Conservation (phyloP, 2,329 filamentous ascomycete genomes). For the Fusarium equiseti region DNA sequence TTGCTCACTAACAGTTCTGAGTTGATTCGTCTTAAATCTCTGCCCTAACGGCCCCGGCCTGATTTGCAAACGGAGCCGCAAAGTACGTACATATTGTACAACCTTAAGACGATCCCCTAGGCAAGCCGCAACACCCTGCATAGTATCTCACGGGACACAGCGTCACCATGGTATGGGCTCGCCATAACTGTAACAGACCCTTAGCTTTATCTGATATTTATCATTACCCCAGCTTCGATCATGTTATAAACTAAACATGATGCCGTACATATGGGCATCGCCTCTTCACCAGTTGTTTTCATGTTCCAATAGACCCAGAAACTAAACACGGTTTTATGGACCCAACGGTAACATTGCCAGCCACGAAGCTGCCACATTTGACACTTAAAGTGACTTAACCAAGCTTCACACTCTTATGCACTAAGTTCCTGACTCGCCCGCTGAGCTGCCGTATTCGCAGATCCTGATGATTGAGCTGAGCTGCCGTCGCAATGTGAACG, state of each 20-base stretch:
- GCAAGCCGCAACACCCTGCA: conserved; percentile 25
- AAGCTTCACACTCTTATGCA: neutral
- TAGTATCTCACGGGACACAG: conserved; percentile 25
- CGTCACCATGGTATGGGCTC: conserved; percentile 29
- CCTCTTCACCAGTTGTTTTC: neutral
- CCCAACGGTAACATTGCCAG: neutral
- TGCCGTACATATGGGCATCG: neutral
- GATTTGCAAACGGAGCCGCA: conserved; percentile 40
- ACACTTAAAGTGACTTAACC: neutral
- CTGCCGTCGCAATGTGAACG: conserved; percentile 15
- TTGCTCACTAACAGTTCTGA: conserved; percentile 6
- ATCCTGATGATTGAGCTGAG: conserved; percentile 21
- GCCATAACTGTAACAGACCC: conserved; percentile 26
- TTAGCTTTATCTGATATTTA: conserved; percentile 25
- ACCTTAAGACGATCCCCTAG: conserved; percentile 4
- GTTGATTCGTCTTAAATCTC: conserved; percentile 7
- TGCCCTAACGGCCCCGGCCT: conserved; percentile 1
- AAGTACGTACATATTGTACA: conserved; percentile 15
- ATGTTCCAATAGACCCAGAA: neutral
- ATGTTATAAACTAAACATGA: conserved; percentile 8
- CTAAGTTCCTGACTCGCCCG: conserved; percentile 25
- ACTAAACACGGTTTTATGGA: neutral
- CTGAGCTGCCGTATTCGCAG: conserved; percentile 6
- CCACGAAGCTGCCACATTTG: neutral
- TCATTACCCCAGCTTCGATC: conserved; percentile 29